Evolutionary conservation across 2,329 filamentous ascomycete genomes (phyloP), one percentile per base, ranked within the genome.

Genomic region (Verticillium zaregamsianum): DNA sequence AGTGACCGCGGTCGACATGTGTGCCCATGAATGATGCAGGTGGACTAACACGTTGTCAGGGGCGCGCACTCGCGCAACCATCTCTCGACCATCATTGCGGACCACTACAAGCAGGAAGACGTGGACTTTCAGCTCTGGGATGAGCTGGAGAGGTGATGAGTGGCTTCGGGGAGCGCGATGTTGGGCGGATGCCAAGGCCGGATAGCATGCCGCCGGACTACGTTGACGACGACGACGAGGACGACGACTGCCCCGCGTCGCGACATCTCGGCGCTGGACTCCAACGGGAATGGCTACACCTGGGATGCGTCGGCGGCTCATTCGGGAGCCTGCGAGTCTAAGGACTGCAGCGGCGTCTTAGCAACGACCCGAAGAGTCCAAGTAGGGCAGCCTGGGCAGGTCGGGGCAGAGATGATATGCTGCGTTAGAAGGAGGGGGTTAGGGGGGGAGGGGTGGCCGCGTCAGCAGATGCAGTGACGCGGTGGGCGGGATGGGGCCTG

Each of bases 91-190:
- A 86, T 92, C 63, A 87, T 92, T 52, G 85, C 84, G 52, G 90
- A 93, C 70, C 90, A 93, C 71, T 92, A 93, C 74, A 88, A 90
- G 66, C 79, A 82, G 31, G 89, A 92, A 70, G 90, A 93, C 68
- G 85, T 90, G 60, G 86, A 87, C 67, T 85, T 87, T 64, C 79
- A 85, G 64, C 72, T 81, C 11, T 79, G 76, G 71, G 77, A 72
- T 58, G 76, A 73, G 62, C 68, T 69, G 55, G 70, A 72, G 28
- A 55, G 54, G 28, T 55, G 28, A 55, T 8, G 5, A 15, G 20
- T 5, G 23, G 11, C 3, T 5, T 52, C 45, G 12, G 45, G n/a
- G n/a, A 52, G 45, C 45, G 20, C 11, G 45, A 23, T 25, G 45
- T 14, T 52, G 45, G 45, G 45, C n/a, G 25, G 45, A 11, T 52